Evolutionary conservation across 306 rosid genomes (phyloP).

Genomic region (Oemleria cerasiformis): DNA sequence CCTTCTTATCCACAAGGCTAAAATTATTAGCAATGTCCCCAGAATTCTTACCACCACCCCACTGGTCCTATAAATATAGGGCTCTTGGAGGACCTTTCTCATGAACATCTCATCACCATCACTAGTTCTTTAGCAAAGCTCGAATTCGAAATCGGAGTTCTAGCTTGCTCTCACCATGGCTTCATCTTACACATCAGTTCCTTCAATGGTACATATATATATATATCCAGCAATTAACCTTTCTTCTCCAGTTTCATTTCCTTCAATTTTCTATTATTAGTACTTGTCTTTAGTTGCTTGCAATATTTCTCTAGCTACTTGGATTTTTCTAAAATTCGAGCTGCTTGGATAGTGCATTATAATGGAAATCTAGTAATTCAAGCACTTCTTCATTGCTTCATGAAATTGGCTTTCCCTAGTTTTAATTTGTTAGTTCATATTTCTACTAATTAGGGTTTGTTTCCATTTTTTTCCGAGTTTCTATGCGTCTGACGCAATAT

Average conservation of each 20-base stretch:
- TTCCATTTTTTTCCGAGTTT: background rate
- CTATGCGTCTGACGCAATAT: background rate
- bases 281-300: background rate
- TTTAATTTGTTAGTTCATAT: background rate
- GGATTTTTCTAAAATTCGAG: background rate
- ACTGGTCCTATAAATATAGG: constrained; percentile 50
- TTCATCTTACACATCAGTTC: constrained; percentile 63
- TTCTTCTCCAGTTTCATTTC: background rate
- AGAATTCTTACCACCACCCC: constrained; percentile 10
- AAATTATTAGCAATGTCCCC: constrained; percentile 22
- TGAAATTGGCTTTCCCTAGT: background rate
- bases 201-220: constrained; percentile 62
- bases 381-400: background rate
- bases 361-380: background rate
- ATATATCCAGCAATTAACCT: background rate
- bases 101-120: constrained; percentile 26
- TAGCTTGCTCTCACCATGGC: constrained; percentile 48
- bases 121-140: constrained; percentile 10
- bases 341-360: background rate
- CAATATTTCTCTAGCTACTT: background rate
- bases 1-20: constrained; percentile 39
- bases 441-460: background rate
- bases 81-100: constrained; percentile 22
- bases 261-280: background rate
- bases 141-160: constrained; percentile 16